Evolutionary conservation across 768 basidiomycete species (phyloP).

Genomic region (Sporobolomyces roseus): DNA sequence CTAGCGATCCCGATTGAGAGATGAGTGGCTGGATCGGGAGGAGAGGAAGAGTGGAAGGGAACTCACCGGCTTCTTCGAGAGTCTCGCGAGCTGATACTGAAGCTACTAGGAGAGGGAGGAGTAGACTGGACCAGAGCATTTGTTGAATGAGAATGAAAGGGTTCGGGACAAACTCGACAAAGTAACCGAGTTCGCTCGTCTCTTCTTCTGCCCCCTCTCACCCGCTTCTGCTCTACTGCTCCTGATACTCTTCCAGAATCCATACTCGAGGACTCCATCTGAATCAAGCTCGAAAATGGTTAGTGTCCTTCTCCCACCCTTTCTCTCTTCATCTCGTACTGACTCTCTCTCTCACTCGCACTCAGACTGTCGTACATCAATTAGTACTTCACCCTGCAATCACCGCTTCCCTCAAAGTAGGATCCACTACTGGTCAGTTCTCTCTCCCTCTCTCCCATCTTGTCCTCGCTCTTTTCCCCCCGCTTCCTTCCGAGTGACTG

Average conservation of each 20-base stretch:
- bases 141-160: constrained; percentile 1
- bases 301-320: not conserved
- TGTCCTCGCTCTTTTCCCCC: too few relatives aligned
- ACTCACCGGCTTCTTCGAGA: constrained; percentile 35
- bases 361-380: constrained; percentile 50
- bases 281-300: not conserved
- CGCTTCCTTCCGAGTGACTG: not conserved
- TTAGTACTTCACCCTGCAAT: constrained; percentile 79
- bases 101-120: not conserved
- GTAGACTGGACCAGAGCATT: not conserved
- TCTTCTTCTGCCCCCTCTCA: not conserved
- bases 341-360: not conserved
- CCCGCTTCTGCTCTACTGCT: not conserved
- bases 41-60: not conserved
- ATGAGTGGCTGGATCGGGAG: not conserved
- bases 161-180: not conserved
- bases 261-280: too few relatives aligned
- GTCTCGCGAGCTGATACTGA: constrained; percentile 24
- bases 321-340: not conserved
- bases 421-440: constrained; percentile 60
- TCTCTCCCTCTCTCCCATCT: too few relatives aligned
- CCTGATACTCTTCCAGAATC: not conserved
- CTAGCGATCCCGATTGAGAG: too few relatives aligned
- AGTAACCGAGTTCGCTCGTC: too few relatives aligned
- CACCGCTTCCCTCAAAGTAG: constrained; percentile 69